phyloP scores from a whole-genome alignment of 495 filamentous ascomycete genomes.

The Friedmanniomyces simplex region DNA sequence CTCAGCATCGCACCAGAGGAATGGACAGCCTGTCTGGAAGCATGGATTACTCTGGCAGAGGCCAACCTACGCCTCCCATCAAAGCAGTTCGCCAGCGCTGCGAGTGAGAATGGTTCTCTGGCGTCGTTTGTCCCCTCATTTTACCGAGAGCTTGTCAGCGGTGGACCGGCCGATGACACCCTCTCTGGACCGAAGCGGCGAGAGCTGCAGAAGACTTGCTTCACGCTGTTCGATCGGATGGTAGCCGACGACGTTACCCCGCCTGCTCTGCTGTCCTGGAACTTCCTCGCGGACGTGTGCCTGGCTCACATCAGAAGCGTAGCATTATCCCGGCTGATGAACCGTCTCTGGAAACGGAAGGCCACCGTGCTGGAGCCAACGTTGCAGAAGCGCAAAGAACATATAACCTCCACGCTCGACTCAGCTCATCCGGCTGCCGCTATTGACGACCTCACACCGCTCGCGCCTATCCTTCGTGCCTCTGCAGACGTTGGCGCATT shows the following conservation, averaged over 20 bases:
- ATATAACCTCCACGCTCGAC: slow-evolving; percentile 44
- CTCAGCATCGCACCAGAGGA: slow-evolving; percentile 54
- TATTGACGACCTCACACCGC: neutral
- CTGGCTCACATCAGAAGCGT: slow-evolving; percentile 45
- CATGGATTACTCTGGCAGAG: slow-evolving; percentile 58
- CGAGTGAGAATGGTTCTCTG: slow-evolving; percentile 43
- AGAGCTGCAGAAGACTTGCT: slow-evolving; percentile 49
- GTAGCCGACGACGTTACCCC: slow-evolving; percentile 38
- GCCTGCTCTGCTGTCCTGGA: slow-evolving; percentile 39
- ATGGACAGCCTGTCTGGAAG: slow-evolving; percentile 68
- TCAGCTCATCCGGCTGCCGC: slow-evolving; percentile 18
- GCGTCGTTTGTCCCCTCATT: slow-evolving; percentile 52
- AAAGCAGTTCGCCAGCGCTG: slow-evolving; percentile 41
- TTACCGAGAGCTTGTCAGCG: slow-evolving; percentile 37
- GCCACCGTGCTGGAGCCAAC: slow-evolving; percentile 32
- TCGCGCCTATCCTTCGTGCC: slow-evolving; percentile 29
- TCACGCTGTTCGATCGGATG: slow-evolving; percentile 46
- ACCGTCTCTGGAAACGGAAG: slow-evolving; percentile 37
- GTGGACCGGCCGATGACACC: slow-evolving; percentile 25
- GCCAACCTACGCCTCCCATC: slow-evolving; percentile 50
- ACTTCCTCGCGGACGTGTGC: slow-evolving; percentile 48
- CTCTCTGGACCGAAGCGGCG: slow-evolving; percentile 40
- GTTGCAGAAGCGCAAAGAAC: slow-evolving; percentile 39
- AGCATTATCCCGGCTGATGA: slow-evolving; percentile 34
- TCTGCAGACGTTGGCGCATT: slow-evolving; percentile 41